Conservation (phyloP, 2,329 filamentous ascomycete species). For the Pestalotiopsis sp. region DNA sequence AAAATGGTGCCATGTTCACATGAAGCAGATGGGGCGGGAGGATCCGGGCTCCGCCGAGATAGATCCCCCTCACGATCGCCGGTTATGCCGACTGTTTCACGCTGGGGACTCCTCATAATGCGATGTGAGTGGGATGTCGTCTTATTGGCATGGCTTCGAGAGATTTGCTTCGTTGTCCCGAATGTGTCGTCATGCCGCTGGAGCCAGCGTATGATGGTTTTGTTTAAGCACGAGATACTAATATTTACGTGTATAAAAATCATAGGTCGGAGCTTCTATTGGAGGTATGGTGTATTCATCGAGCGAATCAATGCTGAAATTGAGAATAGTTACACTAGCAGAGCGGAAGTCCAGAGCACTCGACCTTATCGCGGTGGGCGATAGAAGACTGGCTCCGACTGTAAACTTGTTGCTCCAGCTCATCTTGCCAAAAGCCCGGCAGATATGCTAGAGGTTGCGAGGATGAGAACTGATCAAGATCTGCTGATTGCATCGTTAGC, state of each 20-base stretch:
- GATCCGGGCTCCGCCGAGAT: not conserved
- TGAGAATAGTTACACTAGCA: too few relatives aligned
- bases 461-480: not conserved
- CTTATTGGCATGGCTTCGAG: not conserved
- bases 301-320: too few relatives aligned
- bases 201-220: not conserved
- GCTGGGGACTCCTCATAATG: not conserved
- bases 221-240: not conserved
- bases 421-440: too few relatives aligned
- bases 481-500: not conserved
- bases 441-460: not conserved
- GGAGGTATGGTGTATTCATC: not conserved
- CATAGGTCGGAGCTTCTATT: not conserved
- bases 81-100: not conserved
- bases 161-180: not conserved
- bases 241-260: not conserved
- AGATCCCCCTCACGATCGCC: not conserved
- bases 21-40: not conserved
- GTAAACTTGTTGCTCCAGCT: too few relatives aligned
- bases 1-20: not conserved
- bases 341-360: too few relatives aligned
- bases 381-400: too few relatives aligned
- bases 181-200: not conserved
- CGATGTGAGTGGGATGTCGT: not conserved
- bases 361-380: too few relatives aligned